Percentiles rank a stretch among this genome's conserved stretches.
Conservation (phyloP, 805 yeast genomes). For the Myxozyma neotropica region DNA sequence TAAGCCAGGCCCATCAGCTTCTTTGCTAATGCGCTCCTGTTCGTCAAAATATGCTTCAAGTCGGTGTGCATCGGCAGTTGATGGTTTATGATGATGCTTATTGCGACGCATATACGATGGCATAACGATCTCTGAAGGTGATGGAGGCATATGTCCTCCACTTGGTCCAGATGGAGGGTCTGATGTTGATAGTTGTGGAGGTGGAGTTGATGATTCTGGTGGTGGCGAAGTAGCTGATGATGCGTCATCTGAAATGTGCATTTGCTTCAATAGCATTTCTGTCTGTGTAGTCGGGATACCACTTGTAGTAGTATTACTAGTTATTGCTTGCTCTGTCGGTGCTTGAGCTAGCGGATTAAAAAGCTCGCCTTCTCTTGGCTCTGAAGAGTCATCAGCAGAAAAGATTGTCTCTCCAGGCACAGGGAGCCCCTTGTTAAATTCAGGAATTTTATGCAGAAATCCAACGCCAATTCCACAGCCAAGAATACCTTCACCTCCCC, state of each 20-base stretch:
- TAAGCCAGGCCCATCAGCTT: conserved; percentile 8
- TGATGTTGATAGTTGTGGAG: not conserved
- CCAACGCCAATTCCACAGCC: conserved; percentile 98
- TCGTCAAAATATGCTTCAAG: conserved; percentile 31
- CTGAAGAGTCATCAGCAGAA: conserved; percentile 18
- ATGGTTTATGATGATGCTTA: conserved; percentile 14
- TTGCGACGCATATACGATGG: conserved; percentile 28
- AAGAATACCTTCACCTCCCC: conserved; percentile 83
- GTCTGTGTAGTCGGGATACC: no score
- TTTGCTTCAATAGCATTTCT: no score
- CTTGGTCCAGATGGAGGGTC: not conserved
- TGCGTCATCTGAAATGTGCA: no score
- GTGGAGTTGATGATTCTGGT: not conserved
- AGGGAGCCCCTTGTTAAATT: conserved; percentile 18
- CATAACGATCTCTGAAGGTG: conserved; percentile 8
- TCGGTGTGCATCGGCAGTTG: conserved; percentile 7
- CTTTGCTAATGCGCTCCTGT: conserved; percentile 28
- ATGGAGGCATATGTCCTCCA: not conserved
- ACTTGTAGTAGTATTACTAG: no score
- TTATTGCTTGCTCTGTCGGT: no score
- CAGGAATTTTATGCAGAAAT: conserved; percentile 56
- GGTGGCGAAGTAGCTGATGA: not conserved
- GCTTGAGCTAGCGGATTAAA: not conserved
- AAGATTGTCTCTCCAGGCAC: conserved; percentile 31
- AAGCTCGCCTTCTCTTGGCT: not conserved